A percentile compares a stretch with the other conserved stretches of the same genome.
phyloP scores from a whole-genome alignment of 441 rosid genomes.

The Bocquillonia castaneifolia region DNA sequence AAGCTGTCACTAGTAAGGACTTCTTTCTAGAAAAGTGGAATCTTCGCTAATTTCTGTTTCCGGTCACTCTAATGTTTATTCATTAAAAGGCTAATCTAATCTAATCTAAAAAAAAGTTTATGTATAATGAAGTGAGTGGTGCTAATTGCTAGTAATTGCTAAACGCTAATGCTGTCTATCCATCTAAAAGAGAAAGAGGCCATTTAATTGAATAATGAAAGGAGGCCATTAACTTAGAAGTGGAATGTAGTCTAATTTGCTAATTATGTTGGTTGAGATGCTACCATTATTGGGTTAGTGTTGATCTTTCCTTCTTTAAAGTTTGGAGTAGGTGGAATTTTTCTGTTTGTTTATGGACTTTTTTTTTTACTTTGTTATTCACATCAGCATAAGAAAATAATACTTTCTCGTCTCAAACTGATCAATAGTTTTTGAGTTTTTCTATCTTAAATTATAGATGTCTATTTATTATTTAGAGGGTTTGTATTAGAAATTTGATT shows the following conservation, averaged over 20 bases:
- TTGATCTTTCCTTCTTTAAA: neutral
- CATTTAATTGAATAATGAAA: neutral
- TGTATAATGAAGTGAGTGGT: too few species aligned
- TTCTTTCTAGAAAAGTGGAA: slow-evolving; percentile 6
- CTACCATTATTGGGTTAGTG: neutral
- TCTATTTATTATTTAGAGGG: too few species aligned
- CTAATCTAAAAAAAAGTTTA: too few species aligned
- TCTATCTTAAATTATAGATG: too few species aligned
- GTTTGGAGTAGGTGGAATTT: slow-evolving; percentile 4
- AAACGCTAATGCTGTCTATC: neutral
- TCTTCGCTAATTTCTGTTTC: neutral
- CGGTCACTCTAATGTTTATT: neutral
- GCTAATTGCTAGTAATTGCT: too few species aligned
- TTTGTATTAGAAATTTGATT: too few species aligned
- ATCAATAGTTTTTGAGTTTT: too few species aligned
- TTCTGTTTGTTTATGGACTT: neutral
- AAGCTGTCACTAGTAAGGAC: slow-evolving; percentile 25
- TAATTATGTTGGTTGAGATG: neutral
- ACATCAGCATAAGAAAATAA: too few species aligned
- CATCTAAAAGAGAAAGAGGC: neutral
- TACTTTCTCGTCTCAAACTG: too few species aligned
- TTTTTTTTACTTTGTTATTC: neutral
- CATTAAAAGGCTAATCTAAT: neutral
- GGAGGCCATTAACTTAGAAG: neutral
- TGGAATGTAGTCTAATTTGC: neutral